Evolutionary conservation across 2,329 filamentous ascomycete species (phyloP), one percentile per base, ranked within the genome.

Genomic region (Colletotrichum australisinense): DNA sequence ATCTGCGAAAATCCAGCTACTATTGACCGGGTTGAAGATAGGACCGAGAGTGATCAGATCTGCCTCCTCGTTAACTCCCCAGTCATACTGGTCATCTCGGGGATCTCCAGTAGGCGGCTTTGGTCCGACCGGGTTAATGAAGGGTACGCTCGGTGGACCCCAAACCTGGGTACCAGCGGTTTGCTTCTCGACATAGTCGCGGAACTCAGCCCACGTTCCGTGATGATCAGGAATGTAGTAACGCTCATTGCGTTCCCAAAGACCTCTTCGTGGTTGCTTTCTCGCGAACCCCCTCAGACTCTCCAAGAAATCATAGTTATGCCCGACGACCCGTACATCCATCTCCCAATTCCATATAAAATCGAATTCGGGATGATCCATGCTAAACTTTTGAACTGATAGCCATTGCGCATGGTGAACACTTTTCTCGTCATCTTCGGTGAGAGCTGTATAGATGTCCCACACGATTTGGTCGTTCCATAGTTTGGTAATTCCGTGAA

Each of bases 281-380:
- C 87, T 89, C 26, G 89, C 89, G 83, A 94, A 94, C 1, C 86
- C 82, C 22, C 84, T 83, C 12, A 95, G 82, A 73, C 91, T 91
- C 76, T 92, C 88, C 57, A 95, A 89, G 76, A 96, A 90, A 77
- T 95, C 92, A 81, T 96, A 95, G 83, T 95, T 92, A 75, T 96
- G 93, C 7, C 94, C 94, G 0, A 91, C 94, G 78, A 93, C 93
- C 62, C 94, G 89, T 38, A 92, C 91, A 79, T 97, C 94, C 83
- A 95, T 93, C 80, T 97, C 94, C 94, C 93, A 95, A 81, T 96
- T 95, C 93, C 94, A 97, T 76, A 95, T 88, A 77, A 89, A 95
- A 76, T 95, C 93, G 76, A 94, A 97, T 77, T 96, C 91, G 0
- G 93, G 93, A 77, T 95, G 92, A 62, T 93, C 92, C 77, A 93